Evolutionary conservation across 768 basidiomycete species (phyloP), one percentile per base, ranked within the genome.

Genomic region (Amanita inopinata): DNA sequence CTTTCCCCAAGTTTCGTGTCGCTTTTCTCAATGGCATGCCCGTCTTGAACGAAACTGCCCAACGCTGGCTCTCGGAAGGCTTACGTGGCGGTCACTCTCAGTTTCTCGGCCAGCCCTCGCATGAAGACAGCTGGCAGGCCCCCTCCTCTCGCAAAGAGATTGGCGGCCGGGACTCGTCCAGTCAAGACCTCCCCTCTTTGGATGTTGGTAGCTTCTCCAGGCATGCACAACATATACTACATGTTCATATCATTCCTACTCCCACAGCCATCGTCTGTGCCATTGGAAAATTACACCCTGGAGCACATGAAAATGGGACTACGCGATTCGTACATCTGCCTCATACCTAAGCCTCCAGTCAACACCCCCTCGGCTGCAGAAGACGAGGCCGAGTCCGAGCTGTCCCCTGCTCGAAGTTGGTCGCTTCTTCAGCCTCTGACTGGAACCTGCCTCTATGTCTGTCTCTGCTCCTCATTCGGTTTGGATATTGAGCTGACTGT

Each of bases 401-500:
- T 73, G 40, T 76, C 78, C 8, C 81, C 86, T 36, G 74, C 77
- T 45, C 77, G 80, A 54, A 80, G 83, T 54, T 91, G 88, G 85
- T 80, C 81, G 23, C 70, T 91, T 38, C 72, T 92, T 18, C 78
- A 84, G 51, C 82, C 87, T 22, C 70, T 92, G 44, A 66, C 78
- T 44, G 88, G 81, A 52, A 76, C 71, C 45, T 92, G 89, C 62
- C 75, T 92, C 61, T 91, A 90, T 63, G 88, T 90, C 67, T 57
- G 83, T 70, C 50, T 44, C 47, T 51, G 51, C 52, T 46, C 53
- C 48, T 53, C 56, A 56, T 56, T 50, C 55, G 56, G 51, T 45
- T 31, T 30, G 36, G 44, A 32, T 33, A 40, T 42, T 53, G 49
- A 53, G 49, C 40, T 53, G 60, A 59, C 62, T 59, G 51, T 64